phyloP scores from a whole-genome alignment of 352 stramenopile genomes.

The Pythium volutum region DNA sequence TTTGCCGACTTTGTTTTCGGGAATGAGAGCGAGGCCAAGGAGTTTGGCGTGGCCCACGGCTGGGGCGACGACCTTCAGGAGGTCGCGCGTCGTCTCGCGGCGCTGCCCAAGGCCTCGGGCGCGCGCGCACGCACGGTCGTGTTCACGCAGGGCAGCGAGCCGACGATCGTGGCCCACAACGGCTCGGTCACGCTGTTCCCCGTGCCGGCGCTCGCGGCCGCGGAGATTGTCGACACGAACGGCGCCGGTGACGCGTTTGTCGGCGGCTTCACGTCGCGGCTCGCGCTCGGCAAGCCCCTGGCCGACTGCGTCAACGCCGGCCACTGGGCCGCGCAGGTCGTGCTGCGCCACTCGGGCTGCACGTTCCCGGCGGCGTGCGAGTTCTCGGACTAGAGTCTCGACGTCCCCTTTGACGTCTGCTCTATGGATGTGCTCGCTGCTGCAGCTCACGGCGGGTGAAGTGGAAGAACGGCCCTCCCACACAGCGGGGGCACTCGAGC shows the following conservation, averaged over 20 bases:
- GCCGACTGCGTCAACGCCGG: conserved; percentile 95
- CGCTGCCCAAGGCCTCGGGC: conserved; percentile 92
- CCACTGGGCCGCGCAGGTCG: conserved; percentile 95
- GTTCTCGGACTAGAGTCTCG: conserved; percentile 79
- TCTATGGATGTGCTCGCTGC: too few relatives aligned
- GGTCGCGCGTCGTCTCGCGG: conserved; percentile 93
- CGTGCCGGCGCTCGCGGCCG: conserved; percentile 85
- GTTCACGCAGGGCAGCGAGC: conserved; percentile 96
- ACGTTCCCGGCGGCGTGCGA: conserved; percentile 92
- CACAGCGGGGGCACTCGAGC: conserved; percentile 12
- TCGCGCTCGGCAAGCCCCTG: conserved; percentile 84
- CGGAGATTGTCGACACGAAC: conserved; percentile 98
- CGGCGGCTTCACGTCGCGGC: conserved; percentile 95
- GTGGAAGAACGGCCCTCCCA: conserved; percentile 1
- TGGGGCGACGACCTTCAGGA: conserved; percentile 87
- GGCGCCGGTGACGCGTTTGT: conserved; percentile 99
- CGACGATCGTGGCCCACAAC: conserved; percentile 95
- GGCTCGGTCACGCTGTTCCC: conserved; percentile 91
- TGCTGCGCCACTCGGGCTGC: conserved; percentile 97
- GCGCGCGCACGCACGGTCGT: conserved; percentile 93
- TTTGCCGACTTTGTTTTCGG: conserved; percentile 99
- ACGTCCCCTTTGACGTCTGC: not conserved
- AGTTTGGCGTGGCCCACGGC: conserved; percentile 90
- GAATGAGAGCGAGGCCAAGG: conserved; percentile 97
- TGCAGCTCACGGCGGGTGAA: too few relatives aligned